A percentile compares a stretch with the other conserved stretches of the same genome.
Evolutionary conservation across 2,329 filamentous ascomycete genomes (phyloP).

Genomic region (Arthrobotrys sphaeroides): DNA sequence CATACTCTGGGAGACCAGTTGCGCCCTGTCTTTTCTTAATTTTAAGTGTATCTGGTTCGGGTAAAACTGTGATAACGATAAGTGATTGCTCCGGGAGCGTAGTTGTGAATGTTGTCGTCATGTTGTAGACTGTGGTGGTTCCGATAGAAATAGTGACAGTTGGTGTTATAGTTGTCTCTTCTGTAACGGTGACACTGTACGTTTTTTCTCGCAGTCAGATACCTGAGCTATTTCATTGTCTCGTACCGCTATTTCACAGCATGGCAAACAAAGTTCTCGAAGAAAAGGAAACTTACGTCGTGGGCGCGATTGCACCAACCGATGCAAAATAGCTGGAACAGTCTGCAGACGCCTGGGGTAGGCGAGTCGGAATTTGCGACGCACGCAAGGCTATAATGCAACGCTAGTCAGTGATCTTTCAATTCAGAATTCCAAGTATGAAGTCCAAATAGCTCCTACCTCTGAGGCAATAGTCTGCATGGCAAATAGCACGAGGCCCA

Average conservation of each 20-base stretch:
- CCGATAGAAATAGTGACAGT: neutral
- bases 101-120: neutral
- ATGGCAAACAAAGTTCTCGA: no score
- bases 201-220: neutral
- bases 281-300: neutral
- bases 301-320: neutral
- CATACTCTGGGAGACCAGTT: constrained; percentile 57
- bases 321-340: neutral
- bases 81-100: neutral
- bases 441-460: neutral
- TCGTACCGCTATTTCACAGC: no score
- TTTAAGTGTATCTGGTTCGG: neutral
- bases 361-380: neutral
- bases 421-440: neutral
- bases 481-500: neutral
- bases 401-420: neutral
- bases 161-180: neutral
- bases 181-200: neutral
- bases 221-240: neutral
- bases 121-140: neutral
- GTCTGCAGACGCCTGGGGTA: neutral
- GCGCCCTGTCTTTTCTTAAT: neutral
- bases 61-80: neutral
- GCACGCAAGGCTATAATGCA: neutral
- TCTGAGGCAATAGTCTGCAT: constrained; percentile 18